Conservation (phyloP, 2,329 filamentous ascomycete species). For the Cephalotrichum gorgonifer region DNA sequence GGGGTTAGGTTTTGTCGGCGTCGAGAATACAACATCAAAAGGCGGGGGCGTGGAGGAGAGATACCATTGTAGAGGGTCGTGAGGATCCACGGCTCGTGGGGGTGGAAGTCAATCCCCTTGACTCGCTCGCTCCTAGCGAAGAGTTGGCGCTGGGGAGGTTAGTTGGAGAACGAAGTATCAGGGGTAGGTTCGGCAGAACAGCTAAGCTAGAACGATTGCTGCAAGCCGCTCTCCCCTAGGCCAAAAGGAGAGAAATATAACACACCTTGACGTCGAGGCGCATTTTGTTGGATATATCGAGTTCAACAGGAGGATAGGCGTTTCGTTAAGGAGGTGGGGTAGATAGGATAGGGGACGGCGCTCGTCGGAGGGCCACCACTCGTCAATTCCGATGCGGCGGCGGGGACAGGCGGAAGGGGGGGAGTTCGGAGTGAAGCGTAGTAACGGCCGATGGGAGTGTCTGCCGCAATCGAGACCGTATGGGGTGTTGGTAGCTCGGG, state of each 20-base stretch:
- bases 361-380: neutral
- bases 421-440: neutral
- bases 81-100: slow-evolving; percentile 91
- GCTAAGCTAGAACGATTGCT: neutral
- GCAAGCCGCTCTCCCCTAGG: neutral
- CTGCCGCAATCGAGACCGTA: neutral
- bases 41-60: neutral
- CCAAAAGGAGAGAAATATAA: neutral
- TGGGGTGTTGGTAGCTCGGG: slow-evolving; percentile 1
- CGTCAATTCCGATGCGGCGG: neutral
- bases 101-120: slow-evolving; percentile 95
- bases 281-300: slow-evolving; percentile 13
- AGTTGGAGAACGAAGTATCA: neutral
- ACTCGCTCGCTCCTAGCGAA: slow-evolving; percentile 85
- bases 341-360: slow-evolving; percentile 2
- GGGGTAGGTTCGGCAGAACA: no score
- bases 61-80: slow-evolving; percentile 93
- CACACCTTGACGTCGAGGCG: slow-evolving; percentile 12
- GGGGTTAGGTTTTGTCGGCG: neutral
- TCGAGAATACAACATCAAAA: neutral
- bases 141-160: slow-evolving; percentile 27
- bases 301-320: neutral
- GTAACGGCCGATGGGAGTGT: neutral
- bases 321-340: slow-evolving; percentile 1
- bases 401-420: neutral